Evolutionary conservation across 1,284 basidiomycete species (phyloP).

Genomic region (Ceratobasidium sp.): DNA sequence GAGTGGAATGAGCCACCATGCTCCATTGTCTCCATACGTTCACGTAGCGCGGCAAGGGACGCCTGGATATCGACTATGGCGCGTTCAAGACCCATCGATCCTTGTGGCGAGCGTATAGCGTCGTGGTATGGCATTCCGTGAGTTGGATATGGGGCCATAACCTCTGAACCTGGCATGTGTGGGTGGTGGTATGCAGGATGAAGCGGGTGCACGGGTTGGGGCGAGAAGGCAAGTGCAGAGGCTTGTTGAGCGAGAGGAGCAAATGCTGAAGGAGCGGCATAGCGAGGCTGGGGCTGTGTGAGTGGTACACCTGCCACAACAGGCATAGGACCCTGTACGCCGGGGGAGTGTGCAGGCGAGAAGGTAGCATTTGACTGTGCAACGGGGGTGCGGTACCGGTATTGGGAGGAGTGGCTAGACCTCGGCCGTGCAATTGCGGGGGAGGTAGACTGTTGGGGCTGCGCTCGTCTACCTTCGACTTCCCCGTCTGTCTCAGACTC

Average conservation of each 20-base stretch:
- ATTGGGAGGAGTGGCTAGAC: constrained; percentile 77
- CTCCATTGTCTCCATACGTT: constrained; percentile 86
- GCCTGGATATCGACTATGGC: constrained; percentile 89
- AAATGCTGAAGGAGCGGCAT: constrained; percentile 80
- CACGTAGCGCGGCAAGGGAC: constrained; percentile 89
- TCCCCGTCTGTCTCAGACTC: constrained; percentile 63
- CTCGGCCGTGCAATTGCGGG: constrained; percentile 69
- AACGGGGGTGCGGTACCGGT: constrained; percentile 80
- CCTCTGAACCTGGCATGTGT: constrained; percentile 49
- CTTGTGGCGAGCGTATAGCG: constrained; percentile 19
- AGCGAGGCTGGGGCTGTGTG: constrained; percentile 77
- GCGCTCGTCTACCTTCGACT: constrained; percentile 60
- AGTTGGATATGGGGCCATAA: constrained; percentile 52
- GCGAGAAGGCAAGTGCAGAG: constrained; percentile 57
- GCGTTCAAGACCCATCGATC: constrained; percentile 66
- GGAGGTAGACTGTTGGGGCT: constrained; percentile 47
- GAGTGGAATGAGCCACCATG: constrained; percentile 42
- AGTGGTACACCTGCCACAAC: constrained; percentile 58
- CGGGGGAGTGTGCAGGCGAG: constrained; percentile 44
- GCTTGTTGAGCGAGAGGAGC: constrained; percentile 62
- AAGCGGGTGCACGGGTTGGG: constrained; percentile 46
- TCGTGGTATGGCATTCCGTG: constrained; percentile 56
- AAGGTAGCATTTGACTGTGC: constrained; percentile 66
- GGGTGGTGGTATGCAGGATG: constrained; percentile 58
- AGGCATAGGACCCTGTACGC: constrained; percentile 40